Evolutionary conservation across 2,329 filamentous ascomycete genomes (phyloP).

Genomic region (Fusarium citri): DNA sequence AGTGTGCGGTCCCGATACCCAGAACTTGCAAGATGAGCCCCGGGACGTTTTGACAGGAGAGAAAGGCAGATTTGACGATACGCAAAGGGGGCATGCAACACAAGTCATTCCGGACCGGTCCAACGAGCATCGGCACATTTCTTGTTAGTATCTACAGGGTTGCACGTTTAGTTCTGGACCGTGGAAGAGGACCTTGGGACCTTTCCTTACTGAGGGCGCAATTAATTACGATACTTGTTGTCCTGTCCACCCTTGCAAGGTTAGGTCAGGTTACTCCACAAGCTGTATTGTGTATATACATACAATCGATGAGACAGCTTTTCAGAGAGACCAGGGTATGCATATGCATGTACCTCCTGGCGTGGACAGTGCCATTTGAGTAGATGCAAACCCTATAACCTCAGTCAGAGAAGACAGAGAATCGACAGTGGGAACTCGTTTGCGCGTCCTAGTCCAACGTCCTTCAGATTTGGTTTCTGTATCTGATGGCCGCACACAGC

Average conservation of each 20-base stretch:
- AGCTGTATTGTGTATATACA: constrained; percentile 25
- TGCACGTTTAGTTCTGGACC: constrained; percentile 28
- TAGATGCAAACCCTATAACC: constrained; percentile 4
- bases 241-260: constrained; percentile 21
- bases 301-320: constrained; percentile 22
- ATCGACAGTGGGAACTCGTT: constrained; percentile 25
- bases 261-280: constrained; percentile 30
- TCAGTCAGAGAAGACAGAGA: constrained; percentile 27
- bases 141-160: constrained; percentile 27
- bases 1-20: constrained; percentile 36
- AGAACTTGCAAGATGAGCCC: constrained; percentile 39
- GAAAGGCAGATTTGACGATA: constrained; percentile 38
- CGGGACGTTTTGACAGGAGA: constrained; percentile 34
- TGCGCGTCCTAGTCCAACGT: constrained; percentile 26
- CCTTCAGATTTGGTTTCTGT: constrained; percentile 21
- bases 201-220: constrained; percentile 19
- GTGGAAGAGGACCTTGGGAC: constrained; percentile 21
- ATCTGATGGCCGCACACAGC: constrained; percentile 36
- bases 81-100: constrained; percentile 36
- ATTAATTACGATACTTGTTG: constrained; percentile 5
- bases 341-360: constrained; percentile 28
- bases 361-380: constrained; percentile 20
- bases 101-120: constrained; percentile 29
- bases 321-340: constrained; percentile 19
- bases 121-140: constrained; percentile 36